Base-by-base conservation (phyloP, 2,329 filamentous ascomycete genomes). In the Bimuria novae-zelandiae region DNA sequence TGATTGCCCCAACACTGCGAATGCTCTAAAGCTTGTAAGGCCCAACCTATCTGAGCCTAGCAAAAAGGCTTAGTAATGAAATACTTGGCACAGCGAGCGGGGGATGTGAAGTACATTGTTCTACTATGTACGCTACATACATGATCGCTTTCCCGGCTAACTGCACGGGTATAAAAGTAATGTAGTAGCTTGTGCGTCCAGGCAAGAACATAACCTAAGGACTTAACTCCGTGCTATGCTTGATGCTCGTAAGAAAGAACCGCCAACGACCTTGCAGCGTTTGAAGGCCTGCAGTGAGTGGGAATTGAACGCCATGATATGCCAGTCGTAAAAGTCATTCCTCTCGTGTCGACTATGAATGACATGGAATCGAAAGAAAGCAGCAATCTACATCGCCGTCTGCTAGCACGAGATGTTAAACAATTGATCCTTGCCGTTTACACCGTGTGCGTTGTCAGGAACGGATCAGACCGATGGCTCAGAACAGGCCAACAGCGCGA, bases 151-250 rank as follows among this genome's bases (percentile, higher is more conserved):
- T 27, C 6, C 25, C 25, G 25, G 10, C 25, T 5, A 5, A 10
- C 25, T 27, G 10, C 10, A 6, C 25, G 25, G 10, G 16, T 16
- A 36, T 12, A 3, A 17, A n/a, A 3, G 14, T 16, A n/a, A 16
- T n/a, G 5, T 17, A 16, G 8, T 4, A 16, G 8, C 33, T 6
- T 3, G 5, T 3, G 11, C 17, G 8, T 7, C 3, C 21, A 47
- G 25, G 8, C 16, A 27, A 12, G n/a, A 32, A 27, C 10, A 36
- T n/a, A 45, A 35, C 36, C 40, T 46, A 49, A 14, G n/a, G 11
- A 3, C 30, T n/a, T 40, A 56, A 67, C 59, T 57, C 62, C 64
- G 51, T 64, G 67, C 66, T 68, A 68, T 70, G 66, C 63, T 63
- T 56, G 36, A 50, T 49, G 45, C 50, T 57, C 32, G 17, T 37